These are phyloP conservation scores for Cinnamomum micranthum DNA, from an alignment of 164 flowering plant genomes.

Conservation along the genomic window DNA sequence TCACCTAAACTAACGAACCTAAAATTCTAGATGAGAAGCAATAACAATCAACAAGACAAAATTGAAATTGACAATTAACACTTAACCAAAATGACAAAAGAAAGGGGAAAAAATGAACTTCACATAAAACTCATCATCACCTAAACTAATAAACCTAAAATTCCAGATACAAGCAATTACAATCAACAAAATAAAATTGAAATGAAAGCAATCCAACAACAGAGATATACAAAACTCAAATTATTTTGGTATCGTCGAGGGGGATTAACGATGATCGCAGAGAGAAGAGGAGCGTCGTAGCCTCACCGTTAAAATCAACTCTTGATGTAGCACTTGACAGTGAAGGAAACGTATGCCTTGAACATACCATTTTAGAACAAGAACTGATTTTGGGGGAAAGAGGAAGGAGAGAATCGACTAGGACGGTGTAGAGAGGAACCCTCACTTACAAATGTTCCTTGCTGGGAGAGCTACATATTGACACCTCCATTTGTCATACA, in stretches of 20 bases:
- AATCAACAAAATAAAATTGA: background rate
- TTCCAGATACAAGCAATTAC: background rate
- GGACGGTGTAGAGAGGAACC: too few relatives aligned
- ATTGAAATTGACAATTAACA: background rate
- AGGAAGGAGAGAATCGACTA: too few relatives aligned
- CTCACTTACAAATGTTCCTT: too few relatives aligned
- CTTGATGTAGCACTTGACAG: too few relatives aligned
- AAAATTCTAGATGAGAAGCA: background rate
- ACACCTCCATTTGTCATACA: too few relatives aligned
- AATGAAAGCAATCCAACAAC: background rate
- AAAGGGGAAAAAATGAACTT: background rate
- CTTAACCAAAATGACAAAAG: background rate
- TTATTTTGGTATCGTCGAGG: conserved; percentile 88
- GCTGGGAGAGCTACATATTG: too few relatives aligned
- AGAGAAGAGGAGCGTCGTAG: conserved; percentile 57
- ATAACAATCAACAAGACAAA: background rate
- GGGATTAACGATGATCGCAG: conserved; percentile 95
- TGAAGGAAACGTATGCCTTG: too few relatives aligned
- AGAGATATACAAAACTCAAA: background rate
- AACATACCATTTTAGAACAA: too few relatives aligned
- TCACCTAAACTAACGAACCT: too few relatives aligned
- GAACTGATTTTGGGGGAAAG: too few relatives aligned
- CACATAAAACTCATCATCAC: background rate
- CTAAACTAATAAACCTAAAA: too few relatives aligned
- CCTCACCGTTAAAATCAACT: too few relatives aligned